Percentiles rank a stretch among this genome's conserved stretches.
These are phyloP conservation scores for Calonectria ilicicola DNA, from an alignment of 2,329 filamentous ascomycete species.

Conservation along the genomic window DNA sequence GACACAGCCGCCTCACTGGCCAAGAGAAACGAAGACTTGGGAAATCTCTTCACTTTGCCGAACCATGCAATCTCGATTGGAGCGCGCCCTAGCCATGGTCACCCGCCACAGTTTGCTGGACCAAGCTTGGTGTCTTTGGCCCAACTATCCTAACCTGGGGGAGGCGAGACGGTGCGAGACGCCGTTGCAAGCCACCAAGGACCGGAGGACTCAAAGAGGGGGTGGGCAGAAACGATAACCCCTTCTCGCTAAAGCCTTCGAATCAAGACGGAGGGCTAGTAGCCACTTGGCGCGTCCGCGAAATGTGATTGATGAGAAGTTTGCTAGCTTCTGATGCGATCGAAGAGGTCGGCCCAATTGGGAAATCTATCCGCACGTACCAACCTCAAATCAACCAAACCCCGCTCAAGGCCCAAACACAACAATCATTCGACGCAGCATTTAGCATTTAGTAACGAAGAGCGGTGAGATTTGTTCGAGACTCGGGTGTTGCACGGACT, in stretches of 20 bases:
- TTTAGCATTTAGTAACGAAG: constrained; percentile 8
- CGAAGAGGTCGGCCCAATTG: constrained; percentile 1
- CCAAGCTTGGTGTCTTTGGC: not conserved
- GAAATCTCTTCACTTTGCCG: constrained; percentile 11
- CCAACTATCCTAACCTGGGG: constrained; percentile 16
- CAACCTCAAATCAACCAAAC: constrained; percentile 5
- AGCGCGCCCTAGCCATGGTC: constrained; percentile 1
- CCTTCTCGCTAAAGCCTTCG: not conserved
- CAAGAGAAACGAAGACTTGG: not conserved
- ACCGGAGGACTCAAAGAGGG: constrained; percentile 13
- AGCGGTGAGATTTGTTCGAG: constrained; percentile 21
- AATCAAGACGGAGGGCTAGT: not conserved
- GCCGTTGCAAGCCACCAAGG: constrained; percentile 25
- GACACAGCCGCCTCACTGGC: not conserved
- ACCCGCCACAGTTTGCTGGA: not conserved
- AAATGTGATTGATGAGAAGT: not conserved
- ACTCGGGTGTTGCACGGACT: constrained; percentile 18
- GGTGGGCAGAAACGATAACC: not conserved
- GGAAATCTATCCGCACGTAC: not conserved
- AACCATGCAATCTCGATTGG: constrained; percentile 23
- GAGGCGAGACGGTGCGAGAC: constrained; percentile 14
- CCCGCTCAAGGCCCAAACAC: not conserved
- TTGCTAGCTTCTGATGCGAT: constrained; percentile 2
- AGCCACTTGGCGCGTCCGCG: not conserved
- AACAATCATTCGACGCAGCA: not conserved